A percentile compares a stretch with the other conserved stretches of the same genome.
Evolutionary conservation across 2,329 filamentous ascomycete species (phyloP).

Genomic region (Bipolaris bicolor): DNA sequence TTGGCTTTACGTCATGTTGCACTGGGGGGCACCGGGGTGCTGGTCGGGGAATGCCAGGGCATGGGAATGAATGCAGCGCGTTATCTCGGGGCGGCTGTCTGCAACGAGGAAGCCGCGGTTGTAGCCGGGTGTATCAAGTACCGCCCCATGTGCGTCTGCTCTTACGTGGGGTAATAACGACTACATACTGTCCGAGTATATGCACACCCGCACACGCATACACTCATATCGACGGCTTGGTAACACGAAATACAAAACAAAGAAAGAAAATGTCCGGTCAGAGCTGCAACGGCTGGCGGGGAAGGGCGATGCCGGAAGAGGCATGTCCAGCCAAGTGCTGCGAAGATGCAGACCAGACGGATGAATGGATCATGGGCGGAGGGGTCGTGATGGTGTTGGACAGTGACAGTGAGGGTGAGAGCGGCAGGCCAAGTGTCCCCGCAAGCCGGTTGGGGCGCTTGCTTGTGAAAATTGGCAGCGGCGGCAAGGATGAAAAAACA

Average conservation of each 20-base stretch:
- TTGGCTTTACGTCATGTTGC: constrained; percentile 5
- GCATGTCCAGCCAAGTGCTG: constrained; percentile 23
- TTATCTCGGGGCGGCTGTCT: not conserved
- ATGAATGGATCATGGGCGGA: not conserved
- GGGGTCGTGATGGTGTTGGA: not conserved
- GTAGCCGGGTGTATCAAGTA: constrained; percentile 1
- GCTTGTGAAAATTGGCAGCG: constrained; percentile 23
- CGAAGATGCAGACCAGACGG: not conserved
- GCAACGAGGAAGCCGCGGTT: constrained; percentile 12
- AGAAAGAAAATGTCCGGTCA: not conserved
- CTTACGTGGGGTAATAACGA: too few relatives aligned
- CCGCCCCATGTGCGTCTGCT: too few relatives aligned
- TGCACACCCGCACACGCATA: not conserved
- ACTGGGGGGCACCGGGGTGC: not conserved
- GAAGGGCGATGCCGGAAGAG: constrained; percentile 13
- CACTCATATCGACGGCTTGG: not conserved
- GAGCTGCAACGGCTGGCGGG: constrained; percentile 14
- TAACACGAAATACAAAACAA: not conserved
- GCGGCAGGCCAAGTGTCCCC: constrained; percentile 24
- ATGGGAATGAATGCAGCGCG: not conserved
- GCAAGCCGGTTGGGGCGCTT: constrained; percentile 43
- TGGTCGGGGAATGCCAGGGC: not conserved
- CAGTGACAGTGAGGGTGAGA: not conserved
- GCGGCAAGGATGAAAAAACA: constrained; percentile 17
- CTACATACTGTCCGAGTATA: too few relatives aligned